These are phyloP conservation scores for Serpula lacrymans DNA, from an alignment of 768 basidiomycete genomes.

Conservation along the genomic window DNA sequence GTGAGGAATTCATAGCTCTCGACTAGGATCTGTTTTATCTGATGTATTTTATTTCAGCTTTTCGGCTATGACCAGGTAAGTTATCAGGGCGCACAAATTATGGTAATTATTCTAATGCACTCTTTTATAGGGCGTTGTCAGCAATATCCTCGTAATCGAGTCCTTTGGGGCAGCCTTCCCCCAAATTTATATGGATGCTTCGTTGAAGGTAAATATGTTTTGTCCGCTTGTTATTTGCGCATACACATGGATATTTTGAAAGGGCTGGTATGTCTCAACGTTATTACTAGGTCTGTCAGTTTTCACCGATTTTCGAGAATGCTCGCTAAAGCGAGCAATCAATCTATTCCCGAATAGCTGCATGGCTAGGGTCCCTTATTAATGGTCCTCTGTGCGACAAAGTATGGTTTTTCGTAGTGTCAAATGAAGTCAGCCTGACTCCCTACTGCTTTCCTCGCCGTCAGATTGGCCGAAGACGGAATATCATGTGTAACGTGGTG, in stretches of 20 bases:
- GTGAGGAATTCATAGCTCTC: constrained; percentile 16
- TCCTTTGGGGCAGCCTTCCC: constrained; percentile 32
- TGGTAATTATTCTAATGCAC: too few species aligned
- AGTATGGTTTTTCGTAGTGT: neutral
- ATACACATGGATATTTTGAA: constrained; percentile 3
- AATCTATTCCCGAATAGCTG: constrained; percentile 20
- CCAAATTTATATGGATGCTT: constrained; percentile 23
- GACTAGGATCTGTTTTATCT: neutral
- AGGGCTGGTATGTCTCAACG: constrained; percentile 32
- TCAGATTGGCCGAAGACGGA: constrained; percentile 25
- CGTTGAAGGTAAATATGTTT: constrained; percentile 17
- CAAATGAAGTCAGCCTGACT: neutral
- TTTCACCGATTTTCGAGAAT: neutral
- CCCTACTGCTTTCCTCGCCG: constrained; percentile 8
- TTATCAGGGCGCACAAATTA: neutral
- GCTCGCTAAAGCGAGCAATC: neutral
- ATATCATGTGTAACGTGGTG: constrained; percentile 24
- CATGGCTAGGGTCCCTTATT: constrained; percentile 25
- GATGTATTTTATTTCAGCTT: constrained; percentile 13
- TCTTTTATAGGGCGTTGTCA: constrained; percentile 24
- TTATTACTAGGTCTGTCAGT: constrained; percentile 20
- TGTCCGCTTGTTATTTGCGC: neutral
- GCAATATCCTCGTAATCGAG: constrained; percentile 29
- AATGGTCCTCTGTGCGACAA: constrained; percentile 31
- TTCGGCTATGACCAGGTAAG: constrained; percentile 30